Percentiles rank a stretch among this genome's conserved stretches.
Conservation (phyloP, 306 rosid genomes). For the Benincasa hispida region DNA sequence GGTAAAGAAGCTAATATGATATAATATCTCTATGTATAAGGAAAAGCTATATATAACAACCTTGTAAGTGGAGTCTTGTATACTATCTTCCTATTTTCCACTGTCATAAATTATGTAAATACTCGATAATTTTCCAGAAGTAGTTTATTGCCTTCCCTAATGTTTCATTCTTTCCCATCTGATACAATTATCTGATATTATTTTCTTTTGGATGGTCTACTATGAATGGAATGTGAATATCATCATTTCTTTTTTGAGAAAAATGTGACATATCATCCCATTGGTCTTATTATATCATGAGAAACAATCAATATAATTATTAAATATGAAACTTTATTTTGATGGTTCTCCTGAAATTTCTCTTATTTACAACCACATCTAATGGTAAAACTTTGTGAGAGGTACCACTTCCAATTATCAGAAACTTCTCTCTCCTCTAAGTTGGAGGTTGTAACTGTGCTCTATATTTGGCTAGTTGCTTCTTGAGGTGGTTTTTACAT, state of each 20-base stretch:
- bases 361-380: too few relatives aligned
- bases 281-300: not conserved
- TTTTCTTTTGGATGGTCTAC: not conserved
- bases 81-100: constrained; percentile 18
- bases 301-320: not conserved
- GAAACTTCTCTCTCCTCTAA: too few relatives aligned
- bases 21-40: not conserved
- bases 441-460: too few relatives aligned
- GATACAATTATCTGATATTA: not conserved
- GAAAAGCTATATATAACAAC: not conserved
- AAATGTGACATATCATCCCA: too few relatives aligned
- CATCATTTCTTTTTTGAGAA: too few relatives aligned
- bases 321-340: not conserved
- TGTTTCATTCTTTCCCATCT: not conserved
- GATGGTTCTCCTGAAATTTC: not conserved
- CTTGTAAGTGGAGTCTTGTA: constrained; percentile 5
- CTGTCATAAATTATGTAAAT: constrained; percentile 40
- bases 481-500: too few relatives aligned
- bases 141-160: not conserved
- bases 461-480: not conserved
- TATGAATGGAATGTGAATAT: not conserved
- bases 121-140: constrained; percentile 21
- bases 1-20: not conserved
- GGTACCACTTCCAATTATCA: too few relatives aligned
- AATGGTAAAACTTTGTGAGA: too few relatives aligned